Evolutionary conservation across 2,329 filamentous ascomycete genomes (phyloP).

Genomic region (Colletotrichum sublineola): DNA sequence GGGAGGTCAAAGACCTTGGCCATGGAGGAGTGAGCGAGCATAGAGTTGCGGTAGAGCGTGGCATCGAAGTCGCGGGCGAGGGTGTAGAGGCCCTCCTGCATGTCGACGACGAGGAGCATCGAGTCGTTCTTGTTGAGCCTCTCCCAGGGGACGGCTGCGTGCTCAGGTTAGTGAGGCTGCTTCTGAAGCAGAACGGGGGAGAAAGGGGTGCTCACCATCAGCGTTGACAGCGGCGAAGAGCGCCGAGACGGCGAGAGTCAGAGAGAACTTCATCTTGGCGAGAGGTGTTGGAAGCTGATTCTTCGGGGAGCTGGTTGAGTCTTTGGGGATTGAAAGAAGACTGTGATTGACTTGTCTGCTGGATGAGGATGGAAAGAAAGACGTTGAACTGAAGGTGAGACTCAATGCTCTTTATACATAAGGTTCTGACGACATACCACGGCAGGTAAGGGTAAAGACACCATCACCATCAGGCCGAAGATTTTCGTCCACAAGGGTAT

Average conservation of each 20-base stretch:
- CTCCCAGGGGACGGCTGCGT: conserved; percentile 48
- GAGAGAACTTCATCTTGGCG: conserved; percentile 40
- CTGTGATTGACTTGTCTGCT: conserved; percentile 33
- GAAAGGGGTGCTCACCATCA: conserved; percentile 6
- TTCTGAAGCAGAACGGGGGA: background rate
- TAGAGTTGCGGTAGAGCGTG: conserved; percentile 74
- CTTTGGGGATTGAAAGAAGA: conserved; percentile 15
- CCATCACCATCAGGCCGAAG: background rate
- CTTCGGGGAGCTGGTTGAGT: conserved; percentile 20
- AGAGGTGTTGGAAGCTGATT: background rate
- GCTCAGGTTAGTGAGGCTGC: conserved; percentile 8
- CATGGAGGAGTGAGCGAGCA: conserved; percentile 76
- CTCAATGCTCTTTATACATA: conserved; percentile 21
- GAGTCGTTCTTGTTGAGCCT: conserved; percentile 52
- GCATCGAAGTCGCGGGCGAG: conserved; percentile 75
- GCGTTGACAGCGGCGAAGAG: conserved; percentile 37
- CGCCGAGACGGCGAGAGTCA: conserved; percentile 38
- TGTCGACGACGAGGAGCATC: conserved; percentile 54
- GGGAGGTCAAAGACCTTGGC: conserved; percentile 77
- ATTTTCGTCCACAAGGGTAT: background rate
- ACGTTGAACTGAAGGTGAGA: background rate
- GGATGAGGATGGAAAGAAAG: conserved; percentile 30
- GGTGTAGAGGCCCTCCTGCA: conserved; percentile 54
- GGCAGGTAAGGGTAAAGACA: background rate
- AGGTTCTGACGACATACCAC: background rate